Evolutionary conservation across 2,329 filamentous ascomycete genomes (phyloP), one percentile per base, ranked within the genome.

Genomic region (Fusarium nanum): DNA sequence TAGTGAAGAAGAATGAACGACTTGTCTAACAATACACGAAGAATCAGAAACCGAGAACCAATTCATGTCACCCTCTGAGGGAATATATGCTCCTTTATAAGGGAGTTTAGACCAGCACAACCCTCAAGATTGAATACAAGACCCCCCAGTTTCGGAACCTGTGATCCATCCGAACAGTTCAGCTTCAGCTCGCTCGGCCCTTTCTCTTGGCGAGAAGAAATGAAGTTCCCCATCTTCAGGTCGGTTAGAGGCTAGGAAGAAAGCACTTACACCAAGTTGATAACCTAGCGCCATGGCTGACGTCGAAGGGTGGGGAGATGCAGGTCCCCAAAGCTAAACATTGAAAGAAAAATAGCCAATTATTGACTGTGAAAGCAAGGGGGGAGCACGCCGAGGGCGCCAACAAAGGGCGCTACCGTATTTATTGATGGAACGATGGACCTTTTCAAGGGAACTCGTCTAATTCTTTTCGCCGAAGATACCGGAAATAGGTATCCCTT

Each of bases 111-210:
- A 32, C n/a, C 14, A 34, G n/a, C 34, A 53, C 49, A 42, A 59
- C 67, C 67, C 67, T 70, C 58, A 54, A 68, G 32, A 68, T 71
- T 57, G 54, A 46, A 70, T 71, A 64, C 67, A 16, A 57, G 37
- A n/a, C 16, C 18, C 49, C 67, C 46, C 28, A 30, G 25, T 70
- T 52, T 30, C n/a, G 22, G 28, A 37, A 22, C 44, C n/a, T 34
- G 18, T 22, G 34, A 53, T 41, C 23, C 49, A 42, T 42, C 49
- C 44, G 22, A 32, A 48, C 34, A 18, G 27, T 42, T 41, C 49
- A 53, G 34, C 49, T 37, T 41, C 40, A 55, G 52, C 48, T 68
- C 56, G 54, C 48, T 25, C 37, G 32, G 22, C 30, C 64, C 58
- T 59, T 42, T 41, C 37, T 27, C 34, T 71, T 68, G 49, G 62